Conservation (phyloP, 2,329 filamentous ascomycete species). For the Ophiocordyceps sinensis region DNA sequence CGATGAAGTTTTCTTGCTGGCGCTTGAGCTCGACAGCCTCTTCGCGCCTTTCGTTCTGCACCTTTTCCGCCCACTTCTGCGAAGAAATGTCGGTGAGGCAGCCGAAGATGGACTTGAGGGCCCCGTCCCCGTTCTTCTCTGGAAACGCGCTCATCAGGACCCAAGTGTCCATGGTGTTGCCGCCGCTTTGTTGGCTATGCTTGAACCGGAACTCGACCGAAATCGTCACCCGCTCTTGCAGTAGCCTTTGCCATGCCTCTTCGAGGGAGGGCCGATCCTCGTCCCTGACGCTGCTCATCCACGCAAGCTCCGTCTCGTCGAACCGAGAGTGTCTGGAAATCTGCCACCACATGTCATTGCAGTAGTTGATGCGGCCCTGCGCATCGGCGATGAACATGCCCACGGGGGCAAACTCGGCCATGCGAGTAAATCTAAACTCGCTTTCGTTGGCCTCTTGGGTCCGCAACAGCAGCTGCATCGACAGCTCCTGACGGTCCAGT, state of each 20-base stretch:
- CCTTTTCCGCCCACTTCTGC: slow-evolving; percentile 72
- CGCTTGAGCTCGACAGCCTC: slow-evolving; percentile 71
- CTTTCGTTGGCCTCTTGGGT: slow-evolving; percentile 49
- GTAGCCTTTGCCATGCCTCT: slow-evolving; percentile 46
- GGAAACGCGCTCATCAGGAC: slow-evolving; percentile 65
- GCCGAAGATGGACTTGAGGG: slow-evolving; percentile 62
- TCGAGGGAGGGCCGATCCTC: slow-evolving; percentile 49
- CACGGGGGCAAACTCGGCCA: slow-evolving; percentile 73
- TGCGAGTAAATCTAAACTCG: slow-evolving; percentile 67
- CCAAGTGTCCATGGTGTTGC: slow-evolving; percentile 54
- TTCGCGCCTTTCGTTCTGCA: slow-evolving; percentile 63
- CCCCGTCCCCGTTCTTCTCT: slow-evolving; percentile 48
- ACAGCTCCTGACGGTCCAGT: slow-evolving; percentile 62
- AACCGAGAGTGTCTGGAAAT: slow-evolving; percentile 53
- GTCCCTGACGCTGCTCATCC: slow-evolving; percentile 58
- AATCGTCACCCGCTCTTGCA: slow-evolving; percentile 46
- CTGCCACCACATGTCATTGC: slow-evolving; percentile 66
- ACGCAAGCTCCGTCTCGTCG: slow-evolving; percentile 43
- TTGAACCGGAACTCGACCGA: slow-evolving; percentile 67
- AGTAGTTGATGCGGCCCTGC: slow-evolving; percentile 57
- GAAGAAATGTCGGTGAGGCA: slow-evolving; percentile 76
- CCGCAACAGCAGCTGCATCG: slow-evolving; percentile 54
- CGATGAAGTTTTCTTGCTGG: slow-evolving; percentile 58
- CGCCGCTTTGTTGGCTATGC: slow-evolving; percentile 45
- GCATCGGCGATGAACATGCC: slow-evolving; percentile 75